Conservation (phyloP, 2,329 filamentous ascomycete species). For the Trichoderma atrobrunneum region DNA sequence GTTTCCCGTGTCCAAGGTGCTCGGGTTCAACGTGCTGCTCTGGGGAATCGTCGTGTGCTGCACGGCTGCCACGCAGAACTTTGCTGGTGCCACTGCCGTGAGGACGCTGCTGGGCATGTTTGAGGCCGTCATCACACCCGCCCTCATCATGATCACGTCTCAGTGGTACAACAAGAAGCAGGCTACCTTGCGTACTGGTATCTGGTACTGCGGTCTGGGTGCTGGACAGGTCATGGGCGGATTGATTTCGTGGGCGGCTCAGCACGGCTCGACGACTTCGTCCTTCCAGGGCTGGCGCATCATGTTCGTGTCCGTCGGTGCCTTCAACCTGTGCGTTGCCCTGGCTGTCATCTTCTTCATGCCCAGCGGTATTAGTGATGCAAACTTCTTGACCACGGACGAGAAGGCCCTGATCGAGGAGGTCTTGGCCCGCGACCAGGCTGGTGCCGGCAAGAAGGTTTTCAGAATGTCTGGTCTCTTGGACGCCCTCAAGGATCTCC, state of each 20-base stretch:
- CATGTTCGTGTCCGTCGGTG: constrained; percentile 52
- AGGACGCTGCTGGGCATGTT: constrained; percentile 47
- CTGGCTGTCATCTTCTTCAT: constrained; percentile 43
- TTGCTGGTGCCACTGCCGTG: constrained; percentile 40
- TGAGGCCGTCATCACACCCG: constrained; percentile 48
- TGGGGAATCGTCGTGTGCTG: constrained; percentile 43
- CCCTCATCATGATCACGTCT: constrained; percentile 49
- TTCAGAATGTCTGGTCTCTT: constrained; percentile 40
- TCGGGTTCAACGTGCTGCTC: constrained; percentile 32
- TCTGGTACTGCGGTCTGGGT: constrained; percentile 32
- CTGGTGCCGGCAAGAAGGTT: constrained; percentile 41
- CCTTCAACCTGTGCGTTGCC: constrained; percentile 45
- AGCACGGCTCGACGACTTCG: constrained; percentile 40
- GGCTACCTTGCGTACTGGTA: constrained; percentile 44
- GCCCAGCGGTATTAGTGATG: constrained; percentile 34
- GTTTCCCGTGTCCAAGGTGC: constrained; percentile 34
- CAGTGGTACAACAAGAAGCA: constrained; percentile 42
- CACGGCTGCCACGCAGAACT: constrained; percentile 41
- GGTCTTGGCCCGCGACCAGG: constrained; percentile 52
- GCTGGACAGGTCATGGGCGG: constrained; percentile 40
- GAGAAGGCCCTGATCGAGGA: constrained; percentile 48
- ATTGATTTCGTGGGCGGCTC: constrained; percentile 50
- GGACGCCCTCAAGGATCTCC: constrained; percentile 40
- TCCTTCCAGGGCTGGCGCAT: constrained; percentile 45
- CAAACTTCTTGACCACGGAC: constrained; percentile 24